Evolutionary conservation across 2,329 filamentous ascomycete species (phyloP), one percentile per base, ranked within the genome.

Genomic region (Hirsutella rhossiliensis): DNA sequence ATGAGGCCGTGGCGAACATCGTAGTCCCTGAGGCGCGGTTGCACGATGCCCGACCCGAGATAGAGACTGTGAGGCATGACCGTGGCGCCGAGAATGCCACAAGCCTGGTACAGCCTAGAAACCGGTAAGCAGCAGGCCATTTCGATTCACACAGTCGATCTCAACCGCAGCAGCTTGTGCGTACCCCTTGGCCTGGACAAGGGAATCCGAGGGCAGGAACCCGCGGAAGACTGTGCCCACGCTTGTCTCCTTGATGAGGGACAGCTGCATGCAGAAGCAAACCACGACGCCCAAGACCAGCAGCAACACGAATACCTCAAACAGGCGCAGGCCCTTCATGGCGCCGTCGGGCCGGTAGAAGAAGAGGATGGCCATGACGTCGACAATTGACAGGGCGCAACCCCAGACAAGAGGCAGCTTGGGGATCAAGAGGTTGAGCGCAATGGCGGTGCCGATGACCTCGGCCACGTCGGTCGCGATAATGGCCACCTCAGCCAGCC

Each of bases 1-100:
- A 73, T 53, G 41, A 78, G 68, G 20, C 80, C 76, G 42, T 75
- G 67, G 44, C 75, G 71, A 19, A 61, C 63, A 47, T 83, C 78
- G 53, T 80, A 85, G 17, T 82, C 76, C 19, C 69, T 68, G 3
- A 86, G 72, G 3, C 82, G 76, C 7, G 78, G 68, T 57, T 84
- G 80, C 1, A 84, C 78, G 36, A 85, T 78, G 8, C 80, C 81
- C 5, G 77, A 82, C 19, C 82, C 82, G 4, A 86, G 69, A 51
- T 80, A 85, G 4, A 85, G 62, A 43, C 75, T 79, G 53, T 83
- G 80, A 5, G 80, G 80, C 80, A 84, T 83, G 20, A 84, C 81
- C 0, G 84, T 88, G 4, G 84, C 84, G 2, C 84, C 84, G 0
- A 88, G 68, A 45, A 88, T 88, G 42, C 84, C 84, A 49, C 84